Evolutionary conservation across 2,329 filamentous ascomycete species (phyloP).

Genomic region (Fusarium mundagurra): DNA sequence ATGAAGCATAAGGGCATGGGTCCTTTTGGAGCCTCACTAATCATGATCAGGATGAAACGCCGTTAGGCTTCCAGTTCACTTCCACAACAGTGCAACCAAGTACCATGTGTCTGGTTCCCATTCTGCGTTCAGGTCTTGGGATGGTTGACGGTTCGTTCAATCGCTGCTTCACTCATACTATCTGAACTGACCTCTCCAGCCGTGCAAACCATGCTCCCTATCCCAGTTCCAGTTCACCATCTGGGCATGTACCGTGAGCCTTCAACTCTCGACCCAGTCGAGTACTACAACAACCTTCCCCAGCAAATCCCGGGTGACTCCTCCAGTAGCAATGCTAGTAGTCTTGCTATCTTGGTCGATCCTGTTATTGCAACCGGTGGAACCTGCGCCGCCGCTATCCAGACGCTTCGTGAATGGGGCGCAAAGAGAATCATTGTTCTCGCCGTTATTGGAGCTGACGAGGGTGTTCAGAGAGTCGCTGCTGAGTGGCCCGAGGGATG

Average conservation of each 20-base stretch:
- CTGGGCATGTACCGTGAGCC: slow-evolving; percentile 95
- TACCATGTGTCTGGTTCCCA: slow-evolving; percentile 84
- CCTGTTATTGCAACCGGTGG: slow-evolving; percentile 94
- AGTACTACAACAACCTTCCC: slow-evolving; percentile 98
- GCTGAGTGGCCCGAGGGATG: slow-evolving; percentile 80
- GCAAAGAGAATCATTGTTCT: slow-evolving; percentile 83
- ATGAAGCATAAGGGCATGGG: slow-evolving; percentile 34
- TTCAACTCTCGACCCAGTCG: slow-evolving; percentile 85
- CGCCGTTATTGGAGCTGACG: slow-evolving; percentile 75
- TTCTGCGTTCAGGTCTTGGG: slow-evolving; percentile 88
- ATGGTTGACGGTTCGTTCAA: slow-evolving; percentile 80
- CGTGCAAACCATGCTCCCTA: slow-evolving; percentile 83
- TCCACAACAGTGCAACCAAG: slow-evolving; percentile 70
- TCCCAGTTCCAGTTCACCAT: slow-evolving; percentile 85
- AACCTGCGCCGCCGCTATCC: slow-evolving; percentile 88
- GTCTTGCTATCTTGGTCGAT: slow-evolving; percentile 85
- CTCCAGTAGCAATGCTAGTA: slow-evolving; percentile 53
- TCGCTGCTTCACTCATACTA: not conserved
- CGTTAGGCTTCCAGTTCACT: slow-evolving; percentile 80
- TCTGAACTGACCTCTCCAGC: slow-evolving; percentile 57
- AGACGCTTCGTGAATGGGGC: slow-evolving; percentile 90
- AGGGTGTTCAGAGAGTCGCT: slow-evolving; percentile 77
- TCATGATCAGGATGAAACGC: slow-evolving; percentile 72
- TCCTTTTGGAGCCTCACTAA: not conserved
- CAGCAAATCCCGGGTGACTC: slow-evolving; percentile 65